Conservation (phyloP, 257 asterid genomes). For the Fraxinus anomala region DNA sequence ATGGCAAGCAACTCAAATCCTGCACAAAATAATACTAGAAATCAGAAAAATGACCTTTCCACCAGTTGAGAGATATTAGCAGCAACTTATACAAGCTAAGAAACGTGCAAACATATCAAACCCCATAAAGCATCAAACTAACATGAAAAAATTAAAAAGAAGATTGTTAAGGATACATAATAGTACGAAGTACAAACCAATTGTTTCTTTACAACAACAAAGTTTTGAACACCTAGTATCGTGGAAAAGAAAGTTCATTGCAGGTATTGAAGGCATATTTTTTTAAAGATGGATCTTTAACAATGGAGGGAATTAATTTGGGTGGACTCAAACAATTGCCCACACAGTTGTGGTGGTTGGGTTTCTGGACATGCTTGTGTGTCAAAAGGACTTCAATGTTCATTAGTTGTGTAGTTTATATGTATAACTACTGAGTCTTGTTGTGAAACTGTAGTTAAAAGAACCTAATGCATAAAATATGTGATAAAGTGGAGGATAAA, state of each 20-base stretch:
- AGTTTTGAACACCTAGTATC: not conserved
- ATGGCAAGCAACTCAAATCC: constrained; percentile 69
- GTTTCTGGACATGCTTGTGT: not conserved
- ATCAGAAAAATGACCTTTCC: not conserved
- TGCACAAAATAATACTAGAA: constrained; percentile 36
- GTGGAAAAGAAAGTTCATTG: not conserved
- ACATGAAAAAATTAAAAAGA: not conserved
- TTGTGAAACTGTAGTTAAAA: too few species aligned
- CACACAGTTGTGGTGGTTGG: not conserved
- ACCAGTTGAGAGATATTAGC: constrained; percentile 5
- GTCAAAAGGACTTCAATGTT: not conserved
- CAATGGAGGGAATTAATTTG: not conserved
- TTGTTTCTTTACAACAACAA: not conserved
- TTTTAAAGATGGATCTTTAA: not conserved
- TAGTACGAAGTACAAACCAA: not conserved
- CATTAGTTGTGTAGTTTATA: too few species aligned
- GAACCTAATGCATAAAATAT: too few species aligned
- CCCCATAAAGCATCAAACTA: constrained; percentile 6
- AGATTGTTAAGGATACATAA: not conserved
- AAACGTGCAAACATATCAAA: not conserved
- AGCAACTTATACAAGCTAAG: not conserved
- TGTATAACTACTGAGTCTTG: too few species aligned
- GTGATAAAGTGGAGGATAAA: too few species aligned
- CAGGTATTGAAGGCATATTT: not conserved
- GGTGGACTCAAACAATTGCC: not conserved